A percentile compares a stretch with the other conserved stretches of the same genome.
These are phyloP conservation scores for Trametes cingulata DNA, from an alignment of 768 basidiomycete species.

Conservation along the genomic window DNA sequence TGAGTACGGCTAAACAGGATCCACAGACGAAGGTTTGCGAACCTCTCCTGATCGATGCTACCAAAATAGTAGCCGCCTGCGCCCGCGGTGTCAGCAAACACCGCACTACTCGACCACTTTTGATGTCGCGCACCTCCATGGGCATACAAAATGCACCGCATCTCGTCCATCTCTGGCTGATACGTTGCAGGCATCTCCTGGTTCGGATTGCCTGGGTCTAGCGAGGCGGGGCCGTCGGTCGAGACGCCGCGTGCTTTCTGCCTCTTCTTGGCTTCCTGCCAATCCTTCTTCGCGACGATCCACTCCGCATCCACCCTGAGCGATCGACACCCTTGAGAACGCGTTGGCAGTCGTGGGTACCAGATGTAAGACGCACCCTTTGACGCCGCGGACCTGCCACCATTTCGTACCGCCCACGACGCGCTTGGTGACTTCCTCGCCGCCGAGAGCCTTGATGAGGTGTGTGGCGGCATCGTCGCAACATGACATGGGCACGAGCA, in stretches of 20 bases:
- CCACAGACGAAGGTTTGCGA: not conserved
- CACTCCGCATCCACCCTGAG: conserved; percentile 81
- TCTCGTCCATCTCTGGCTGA: conserved; percentile 75
- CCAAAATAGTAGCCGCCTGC: conserved; percentile 84
- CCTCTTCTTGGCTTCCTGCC: conserved; percentile 64
- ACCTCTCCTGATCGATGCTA: conserved; percentile 78
- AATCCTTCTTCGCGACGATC: conserved; percentile 85
- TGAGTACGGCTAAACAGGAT: not conserved
- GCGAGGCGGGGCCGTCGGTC: not conserved
- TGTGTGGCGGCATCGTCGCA: conserved; percentile 75
- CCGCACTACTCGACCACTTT: not conserved
- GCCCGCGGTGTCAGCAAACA: not conserved
- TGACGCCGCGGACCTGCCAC: conserved; percentile 93
- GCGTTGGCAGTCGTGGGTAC: no score
- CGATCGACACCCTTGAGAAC: not conserved
- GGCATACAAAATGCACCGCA: conserved; percentile 81
- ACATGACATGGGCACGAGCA: conserved; percentile 70
- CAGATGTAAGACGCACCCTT: conserved; percentile 53
- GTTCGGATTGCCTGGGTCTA: conserved; percentile 1
- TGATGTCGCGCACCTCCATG: conserved; percentile 61
- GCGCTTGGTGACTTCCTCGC: conserved; percentile 68
- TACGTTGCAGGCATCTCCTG: conserved; percentile 36
- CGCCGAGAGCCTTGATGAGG: conserved; percentile 80
- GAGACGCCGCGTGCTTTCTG: conserved; percentile 43
- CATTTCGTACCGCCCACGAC: conserved; percentile 90